Base-by-base conservation (phyloP, 305 asterid genomes). In the Ajuga reptans region DNA sequence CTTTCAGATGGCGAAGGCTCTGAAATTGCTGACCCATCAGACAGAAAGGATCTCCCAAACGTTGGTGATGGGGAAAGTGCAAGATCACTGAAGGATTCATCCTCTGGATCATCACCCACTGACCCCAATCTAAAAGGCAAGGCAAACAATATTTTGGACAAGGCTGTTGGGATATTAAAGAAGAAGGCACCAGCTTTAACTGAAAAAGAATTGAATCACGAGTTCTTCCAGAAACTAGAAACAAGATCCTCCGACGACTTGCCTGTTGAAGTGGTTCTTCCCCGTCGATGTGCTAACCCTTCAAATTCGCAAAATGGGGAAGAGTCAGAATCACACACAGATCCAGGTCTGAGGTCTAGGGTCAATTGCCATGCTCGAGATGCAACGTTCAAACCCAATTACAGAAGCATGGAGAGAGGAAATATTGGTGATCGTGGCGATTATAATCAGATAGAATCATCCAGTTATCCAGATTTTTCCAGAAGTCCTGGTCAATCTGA, bases 211-310 rank as follows among this genome's bases (percentile, higher is more conserved):
- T 63, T 88, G 80, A 94, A 94, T 84, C 95, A 95, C 0, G 95
- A 91, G 81, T 94, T 94, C 79, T 94, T 94, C 81, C 99, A 91
- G 81, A 94, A 88, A 59, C 92, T 94, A 60, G 96, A 88, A 85
- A 87, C 85, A 69, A 85, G 96, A 76, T 86, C 78, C 75, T 77
- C 98, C 18, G 95, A 46, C 77, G 98, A 89, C 81, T 82, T 89
- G 72, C 90, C 97, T 71, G 99, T 94, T 17, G 99, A 94, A 84
- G 99, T 91, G 77, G 88, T 87, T 73, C 91, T 91, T 71, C 94
- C 97, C 64, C 98, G 94, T 42, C 81, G 91, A 64, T 82, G 85
- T 76, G 79, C 74, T 76, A 85, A 84, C 73, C 72, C 91, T 77
- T 80, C 92, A 27, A 79, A 78, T 70, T 66, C 80, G 18, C 87